phyloP scores from a whole-genome alignment of 163 green algal genomes.

The Chlamydomonas reinhardtii region DNA sequence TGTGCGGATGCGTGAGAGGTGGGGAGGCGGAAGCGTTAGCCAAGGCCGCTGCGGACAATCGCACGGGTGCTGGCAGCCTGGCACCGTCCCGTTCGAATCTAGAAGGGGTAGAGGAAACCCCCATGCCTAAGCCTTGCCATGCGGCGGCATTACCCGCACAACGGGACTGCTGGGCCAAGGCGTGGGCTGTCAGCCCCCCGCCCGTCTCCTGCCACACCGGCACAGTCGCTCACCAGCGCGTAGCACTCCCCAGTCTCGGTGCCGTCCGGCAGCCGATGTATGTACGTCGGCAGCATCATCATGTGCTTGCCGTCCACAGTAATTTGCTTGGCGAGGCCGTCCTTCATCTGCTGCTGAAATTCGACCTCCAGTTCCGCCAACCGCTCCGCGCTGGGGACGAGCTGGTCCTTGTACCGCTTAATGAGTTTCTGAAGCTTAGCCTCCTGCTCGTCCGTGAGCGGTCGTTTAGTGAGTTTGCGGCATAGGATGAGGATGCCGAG shows the following conservation, averaged over 20 bases:
- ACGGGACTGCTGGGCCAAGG: too few relatives aligned
- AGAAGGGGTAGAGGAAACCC: too few relatives aligned
- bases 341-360: constrained; percentile 67
- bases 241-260: constrained; percentile 66
- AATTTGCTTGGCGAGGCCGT: constrained; percentile 60
- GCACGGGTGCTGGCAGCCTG: too few relatives aligned
- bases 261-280: constrained; percentile 81
- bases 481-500: constrained; percentile 2
- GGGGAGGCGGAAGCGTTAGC: too few relatives aligned
- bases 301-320: constrained; percentile 57
- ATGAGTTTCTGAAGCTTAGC: background rate
- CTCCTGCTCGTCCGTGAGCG: constrained; percentile 1
- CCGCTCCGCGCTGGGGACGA: constrained; percentile 2
- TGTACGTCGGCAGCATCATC: constrained; percentile 85
- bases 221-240: constrained; percentile 24
- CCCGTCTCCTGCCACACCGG: too few relatives aligned
- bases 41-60: too few relatives aligned
- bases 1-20: too few relatives aligned
- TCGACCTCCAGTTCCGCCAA: constrained; percentile 24
- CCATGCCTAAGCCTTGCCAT: too few relatives aligned
- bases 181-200: too few relatives aligned
- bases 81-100: too few relatives aligned
- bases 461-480: background rate
- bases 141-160: too few relatives aligned
- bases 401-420: constrained; percentile 14